Conservation (phyloP, 495 filamentous ascomycete genomes). For the Endocarpon pusillum region DNA sequence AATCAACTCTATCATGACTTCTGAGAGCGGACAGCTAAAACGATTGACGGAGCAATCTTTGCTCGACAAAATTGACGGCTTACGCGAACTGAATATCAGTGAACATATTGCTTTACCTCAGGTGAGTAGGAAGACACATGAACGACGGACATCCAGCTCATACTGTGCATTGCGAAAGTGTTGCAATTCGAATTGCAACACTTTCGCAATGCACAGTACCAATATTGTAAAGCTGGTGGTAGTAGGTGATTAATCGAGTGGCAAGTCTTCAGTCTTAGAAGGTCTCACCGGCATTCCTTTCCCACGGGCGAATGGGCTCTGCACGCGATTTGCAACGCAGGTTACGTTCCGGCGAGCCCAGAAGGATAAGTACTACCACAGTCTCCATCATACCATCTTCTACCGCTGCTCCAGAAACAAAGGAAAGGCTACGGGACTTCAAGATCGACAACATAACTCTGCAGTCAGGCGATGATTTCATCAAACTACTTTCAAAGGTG, state of each 20-base stretch:
- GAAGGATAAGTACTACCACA: conserved; percentile 7
- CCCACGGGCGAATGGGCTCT: conserved; percentile 24
- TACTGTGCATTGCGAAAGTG: too few relatives aligned
- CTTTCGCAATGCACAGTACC: too few relatives aligned
- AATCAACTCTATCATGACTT: too few relatives aligned
- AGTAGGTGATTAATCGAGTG: conserved; percentile 26
- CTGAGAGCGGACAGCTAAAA: too few relatives aligned
- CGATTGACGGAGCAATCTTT: too few relatives aligned
- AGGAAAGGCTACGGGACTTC: background rate
- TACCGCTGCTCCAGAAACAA: conserved; percentile 9
- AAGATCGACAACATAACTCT: conserved; percentile 5
- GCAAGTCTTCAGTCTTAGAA: conserved; percentile 29
- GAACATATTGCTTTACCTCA: too few relatives aligned
- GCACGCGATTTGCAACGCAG: conserved; percentile 30
- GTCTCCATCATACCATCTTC: conserved; percentile 15
- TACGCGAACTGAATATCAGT: too few relatives aligned
- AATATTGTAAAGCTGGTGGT: conserved; percentile 24
- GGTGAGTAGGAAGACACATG: too few relatives aligned
- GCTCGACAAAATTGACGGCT: too few relatives aligned
- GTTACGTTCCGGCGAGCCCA: conserved; percentile 27
- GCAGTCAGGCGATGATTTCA: conserved; percentile 10
- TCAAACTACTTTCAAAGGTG: conserved; percentile 16
- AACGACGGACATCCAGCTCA: too few relatives aligned
- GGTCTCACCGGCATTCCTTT: conserved; percentile 26
- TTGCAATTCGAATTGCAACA: too few relatives aligned